phyloP scores from a whole-genome alignment of 1,284 basidiomycete species.

The Gomphus bonarii region DNA sequence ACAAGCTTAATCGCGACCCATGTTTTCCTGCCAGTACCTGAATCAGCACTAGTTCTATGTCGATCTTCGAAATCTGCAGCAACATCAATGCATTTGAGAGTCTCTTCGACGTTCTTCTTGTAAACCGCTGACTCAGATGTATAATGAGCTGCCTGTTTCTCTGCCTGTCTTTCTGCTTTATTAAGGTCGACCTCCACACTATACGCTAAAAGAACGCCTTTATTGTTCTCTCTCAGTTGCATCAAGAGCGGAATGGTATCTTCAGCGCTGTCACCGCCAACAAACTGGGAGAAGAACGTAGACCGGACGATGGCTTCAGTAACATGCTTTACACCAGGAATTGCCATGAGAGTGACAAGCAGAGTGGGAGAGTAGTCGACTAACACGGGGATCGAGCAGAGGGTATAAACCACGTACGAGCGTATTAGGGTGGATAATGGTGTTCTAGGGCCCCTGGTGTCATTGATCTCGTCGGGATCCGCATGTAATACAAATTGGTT shows the following conservation, averaged over 20 bases:
- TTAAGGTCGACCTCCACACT: slow-evolving; percentile 74
- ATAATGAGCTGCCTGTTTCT: slow-evolving; percentile 13
- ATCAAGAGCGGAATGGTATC: slow-evolving; percentile 59
- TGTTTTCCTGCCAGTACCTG: slow-evolving; percentile 37
- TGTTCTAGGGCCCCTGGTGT: neutral
- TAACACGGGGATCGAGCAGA: slow-evolving; percentile 68
- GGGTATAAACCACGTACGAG: slow-evolving; percentile 71
- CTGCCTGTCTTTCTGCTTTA: slow-evolving; percentile 28
- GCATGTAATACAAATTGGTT: neutral
- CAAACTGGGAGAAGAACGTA: slow-evolving; percentile 89
- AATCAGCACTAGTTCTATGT: slow-evolving; percentile 11
- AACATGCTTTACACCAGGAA: slow-evolving; percentile 59
- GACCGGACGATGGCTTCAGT: slow-evolving; percentile 64
- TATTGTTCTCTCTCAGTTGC: slow-evolving; percentile 52
- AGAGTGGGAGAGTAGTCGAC: slow-evolving; percentile 72
- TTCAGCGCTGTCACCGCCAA: slow-evolving; percentile 76
- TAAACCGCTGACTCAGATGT: slow-evolving; percentile 25
- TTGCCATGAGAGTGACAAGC: slow-evolving; percentile 46
- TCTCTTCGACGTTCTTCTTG: slow-evolving; percentile 60
- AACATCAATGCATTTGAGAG: slow-evolving; percentile 62
- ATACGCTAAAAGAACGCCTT: slow-evolving; percentile 77
- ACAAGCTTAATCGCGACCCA: slow-evolving; percentile 81
- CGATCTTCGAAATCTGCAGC: slow-evolving; percentile 70
- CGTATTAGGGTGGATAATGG: slow-evolving; percentile 42
- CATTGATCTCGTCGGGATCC: neutral